Evolutionary conservation across 805 yeast genomes (phyloP).

Genomic region (Metschnikowia lachancei): DNA sequence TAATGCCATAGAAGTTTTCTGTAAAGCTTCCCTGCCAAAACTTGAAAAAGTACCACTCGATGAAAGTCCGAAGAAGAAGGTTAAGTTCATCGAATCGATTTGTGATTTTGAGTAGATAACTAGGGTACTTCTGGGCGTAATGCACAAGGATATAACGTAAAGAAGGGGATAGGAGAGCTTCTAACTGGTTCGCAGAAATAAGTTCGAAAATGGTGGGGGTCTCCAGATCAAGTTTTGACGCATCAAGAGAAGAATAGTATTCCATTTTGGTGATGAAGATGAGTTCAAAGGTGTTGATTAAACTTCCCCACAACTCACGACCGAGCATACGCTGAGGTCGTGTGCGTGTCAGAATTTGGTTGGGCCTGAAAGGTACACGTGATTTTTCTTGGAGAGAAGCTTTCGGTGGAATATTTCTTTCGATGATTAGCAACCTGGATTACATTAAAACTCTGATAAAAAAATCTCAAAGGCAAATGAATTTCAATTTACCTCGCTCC

Average conservation of each 20-base stretch:
- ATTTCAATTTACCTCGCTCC: too few relatives aligned
- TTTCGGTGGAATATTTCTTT: neutral
- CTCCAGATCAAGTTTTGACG: slow-evolving; percentile 68
- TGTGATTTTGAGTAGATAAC: slow-evolving; percentile 56
- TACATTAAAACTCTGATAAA: too few relatives aligned
- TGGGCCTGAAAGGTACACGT: neutral
- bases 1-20: slow-evolving; percentile 88
- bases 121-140: slow-evolving; percentile 77
- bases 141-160: slow-evolving; percentile 75
- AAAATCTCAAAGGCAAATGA: too few relatives aligned
- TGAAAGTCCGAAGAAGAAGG: slow-evolving; percentile 51
- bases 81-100: slow-evolving; percentile 78
- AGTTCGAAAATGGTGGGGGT: slow-evolving; percentile 89
- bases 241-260: slow-evolving; percentile 75
- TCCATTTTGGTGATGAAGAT: slow-evolving; percentile 49
- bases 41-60: slow-evolving; percentile 70
- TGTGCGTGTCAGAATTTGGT: neutral
- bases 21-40: slow-evolving; percentile 84
- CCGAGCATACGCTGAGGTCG: slow-evolving; percentile 3
- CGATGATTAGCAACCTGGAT: neutral
- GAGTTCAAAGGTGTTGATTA: neutral
- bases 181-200: slow-evolving; percentile 76
- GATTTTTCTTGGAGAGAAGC: neutral
- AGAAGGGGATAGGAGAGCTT: slow-evolving; percentile 76
- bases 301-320: slow-evolving; percentile 10